phyloP scores from a whole-genome alignment of 192 early-diverging fungal species.

The Podila verticillata region DNA sequence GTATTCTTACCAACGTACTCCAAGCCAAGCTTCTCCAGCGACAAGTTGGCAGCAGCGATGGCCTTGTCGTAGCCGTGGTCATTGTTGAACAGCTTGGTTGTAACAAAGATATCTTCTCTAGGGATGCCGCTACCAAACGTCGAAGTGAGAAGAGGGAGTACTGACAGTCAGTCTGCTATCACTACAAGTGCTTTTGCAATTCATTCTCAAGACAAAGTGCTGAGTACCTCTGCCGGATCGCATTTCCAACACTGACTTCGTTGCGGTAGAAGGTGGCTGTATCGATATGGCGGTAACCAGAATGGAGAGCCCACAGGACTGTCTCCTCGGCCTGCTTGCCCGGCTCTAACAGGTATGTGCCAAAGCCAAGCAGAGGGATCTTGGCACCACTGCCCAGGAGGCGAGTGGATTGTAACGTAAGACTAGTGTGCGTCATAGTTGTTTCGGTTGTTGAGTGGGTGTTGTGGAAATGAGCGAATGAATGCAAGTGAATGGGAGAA shows the following conservation, averaged over 20 bases:
- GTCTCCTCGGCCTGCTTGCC: conserved; percentile 51
- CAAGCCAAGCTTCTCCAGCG: conserved; percentile 60
- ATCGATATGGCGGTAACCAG: conserved; percentile 66
- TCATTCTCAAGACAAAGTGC: background rate
- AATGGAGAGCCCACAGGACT: conserved; percentile 56
- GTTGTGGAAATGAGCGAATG: background rate
- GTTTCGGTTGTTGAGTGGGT: conserved; percentile 10
- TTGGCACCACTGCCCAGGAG: conserved; percentile 25
- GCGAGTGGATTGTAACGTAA: conserved; percentile 33
- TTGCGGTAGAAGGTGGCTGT: conserved; percentile 57
- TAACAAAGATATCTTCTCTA: conserved; percentile 68
- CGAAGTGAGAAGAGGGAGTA: background rate
- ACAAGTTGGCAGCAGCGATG: conserved; percentile 59
- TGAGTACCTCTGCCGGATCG: conserved; percentile 55
- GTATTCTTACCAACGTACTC: conserved; percentile 60
- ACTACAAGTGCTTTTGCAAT: too few species aligned
- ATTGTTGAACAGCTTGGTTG: conserved; percentile 67
- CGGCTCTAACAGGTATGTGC: conserved; percentile 52
- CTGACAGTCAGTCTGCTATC: too few species aligned
- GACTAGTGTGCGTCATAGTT: conserved; percentile 1
- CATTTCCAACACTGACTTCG: conserved; percentile 56
- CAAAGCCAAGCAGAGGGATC: conserved; percentile 50
- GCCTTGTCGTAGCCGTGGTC: conserved; percentile 62
- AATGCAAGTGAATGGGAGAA: background rate
- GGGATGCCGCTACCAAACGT: conserved; percentile 50